Conservation (phyloP, 2,329 filamentous ascomycete genomes). For the Fusarium torulosum region DNA sequence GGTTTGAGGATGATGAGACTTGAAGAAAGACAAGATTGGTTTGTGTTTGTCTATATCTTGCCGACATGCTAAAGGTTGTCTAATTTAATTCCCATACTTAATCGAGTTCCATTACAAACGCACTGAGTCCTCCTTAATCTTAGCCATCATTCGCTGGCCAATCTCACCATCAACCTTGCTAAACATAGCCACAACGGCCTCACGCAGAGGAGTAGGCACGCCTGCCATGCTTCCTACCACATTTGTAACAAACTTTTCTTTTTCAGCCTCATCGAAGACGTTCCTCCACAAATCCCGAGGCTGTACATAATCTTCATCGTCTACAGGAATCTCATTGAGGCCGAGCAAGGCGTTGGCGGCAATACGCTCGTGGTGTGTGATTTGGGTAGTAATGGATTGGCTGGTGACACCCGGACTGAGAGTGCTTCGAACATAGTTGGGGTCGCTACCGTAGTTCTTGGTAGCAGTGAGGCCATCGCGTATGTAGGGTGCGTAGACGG, state of each 20-base stretch:
- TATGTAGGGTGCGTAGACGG: slow-evolving; percentile 9
- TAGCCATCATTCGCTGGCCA: slow-evolving; percentile 18
- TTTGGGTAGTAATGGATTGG: slow-evolving; percentile 14
- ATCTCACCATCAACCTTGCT: slow-evolving; percentile 22
- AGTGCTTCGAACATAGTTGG: slow-evolving; percentile 16
- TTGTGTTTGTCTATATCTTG: not conserved
- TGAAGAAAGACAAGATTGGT: not conserved
- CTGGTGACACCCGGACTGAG: slow-evolving; percentile 2
- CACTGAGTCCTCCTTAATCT: slow-evolving; percentile 14
- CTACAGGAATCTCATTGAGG: slow-evolving; percentile 13
- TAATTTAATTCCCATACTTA: not conserved
- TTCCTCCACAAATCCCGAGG: slow-evolving; percentile 15
- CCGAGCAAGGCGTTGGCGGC: slow-evolving; percentile 8
- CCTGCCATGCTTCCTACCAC: slow-evolving; percentile 17
- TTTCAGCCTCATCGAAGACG: slow-evolving; percentile 19
- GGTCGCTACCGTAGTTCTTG: slow-evolving; percentile 5
- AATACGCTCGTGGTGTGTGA: slow-evolving; percentile 12
- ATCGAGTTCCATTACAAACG: not conserved
- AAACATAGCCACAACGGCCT: slow-evolving; percentile 18
- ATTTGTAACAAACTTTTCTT: slow-evolving; percentile 2
- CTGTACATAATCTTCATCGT: slow-evolving; percentile 10
- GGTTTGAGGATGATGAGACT: not conserved
- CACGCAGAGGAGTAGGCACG: not conserved
- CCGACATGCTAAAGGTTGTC: not conserved
- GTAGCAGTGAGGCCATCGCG: slow-evolving; percentile 14